Base-by-base conservation (phyloP, 495 filamentous ascomycete species). In the Tuber microsphaerosporum region DNA sequence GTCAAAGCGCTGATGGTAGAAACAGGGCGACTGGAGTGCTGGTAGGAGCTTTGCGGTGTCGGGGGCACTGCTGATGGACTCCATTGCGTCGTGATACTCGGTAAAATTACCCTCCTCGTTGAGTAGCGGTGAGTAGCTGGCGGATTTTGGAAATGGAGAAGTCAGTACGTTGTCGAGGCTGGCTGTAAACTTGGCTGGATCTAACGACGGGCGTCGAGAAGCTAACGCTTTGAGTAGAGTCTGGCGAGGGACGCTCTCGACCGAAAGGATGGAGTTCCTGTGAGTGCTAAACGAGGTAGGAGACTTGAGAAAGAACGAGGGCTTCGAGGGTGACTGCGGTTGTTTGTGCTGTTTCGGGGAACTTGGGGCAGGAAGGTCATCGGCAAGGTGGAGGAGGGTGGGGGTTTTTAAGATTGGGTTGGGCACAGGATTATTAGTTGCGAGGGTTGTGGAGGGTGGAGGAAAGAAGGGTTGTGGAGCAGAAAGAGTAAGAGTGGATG, bases 1-100 rank as follows among this genome's bases (percentile, higher is more conserved):
- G 75, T 97, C 95, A 82, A 99, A 98, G 61, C 93, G 89, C 84
- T 94, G 91, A 84, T 99, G 95, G 87, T 97, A 98, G 85, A 94
- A 98, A 84, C 96, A 98, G 0, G 95, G 95, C 51, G 93, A 96
- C 81, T 94, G 91, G 39, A 97, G 85, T 7, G 88, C 86, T 26
- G 88, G 86, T 34, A 88, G 82, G 76, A 92, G 88, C 45, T 87
- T 86, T 43, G 91, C 88, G 2, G 90, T 89, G 42, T 88, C 87
- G 14, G 90, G 88, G 0, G 89, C 71, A 31, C 75, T 81, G 17
- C 75, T 68, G 6, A 81, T 70, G n/a, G 76, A 74, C 45, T 84
- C 82, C 22, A 72, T 70, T 37, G 71, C 75, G 51, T 75, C 71
- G 17, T 39, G 56, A 26, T 44, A 37, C 71, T 39, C 34, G 34